These are phyloP conservation scores for Passalora sequoiae DNA, from an alignment of 2,329 filamentous ascomycete genomes.

Conservation along the genomic window DNA sequence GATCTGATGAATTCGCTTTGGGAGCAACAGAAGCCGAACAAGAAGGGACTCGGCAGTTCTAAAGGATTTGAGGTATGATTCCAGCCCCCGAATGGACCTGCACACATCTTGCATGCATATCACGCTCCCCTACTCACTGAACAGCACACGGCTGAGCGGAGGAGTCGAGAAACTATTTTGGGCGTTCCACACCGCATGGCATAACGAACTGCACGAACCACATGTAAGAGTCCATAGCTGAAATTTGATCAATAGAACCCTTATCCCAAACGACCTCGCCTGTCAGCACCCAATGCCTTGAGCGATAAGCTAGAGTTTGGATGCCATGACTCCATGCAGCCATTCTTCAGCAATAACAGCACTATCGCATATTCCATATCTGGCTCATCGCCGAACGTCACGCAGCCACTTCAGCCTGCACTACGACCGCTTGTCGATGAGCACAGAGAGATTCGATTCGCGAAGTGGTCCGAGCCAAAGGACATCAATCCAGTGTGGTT, in stretches of 20 bases:
- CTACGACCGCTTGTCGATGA: constrained; percentile 59
- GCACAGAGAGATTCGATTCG: constrained; percentile 60
- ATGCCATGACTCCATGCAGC: constrained; percentile 70
- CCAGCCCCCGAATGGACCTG: constrained; percentile 17
- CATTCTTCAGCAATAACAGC: constrained; percentile 71
- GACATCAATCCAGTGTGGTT: constrained; percentile 34
- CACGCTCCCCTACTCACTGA: neutral
- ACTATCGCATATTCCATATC: constrained; percentile 61
- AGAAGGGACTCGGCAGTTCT: constrained; percentile 16
- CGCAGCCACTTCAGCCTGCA: constrained; percentile 50
- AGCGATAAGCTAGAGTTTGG: constrained; percentile 54
- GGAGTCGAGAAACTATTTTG: constrained; percentile 15
- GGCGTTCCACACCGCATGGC: constrained; percentile 19
- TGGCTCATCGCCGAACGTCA: constrained; percentile 37
- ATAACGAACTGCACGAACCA: neutral
- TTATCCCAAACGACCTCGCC: constrained; percentile 29
- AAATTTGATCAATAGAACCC: constrained; percentile 30
- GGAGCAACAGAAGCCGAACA: constrained; percentile 60
- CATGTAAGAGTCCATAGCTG: constrained; percentile 32
- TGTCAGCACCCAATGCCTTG: constrained; percentile 56
- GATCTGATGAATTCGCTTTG: constrained; percentile 96
- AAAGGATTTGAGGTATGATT: constrained; percentile 70
- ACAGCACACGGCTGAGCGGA: constrained; percentile 23
- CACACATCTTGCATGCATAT: constrained; percentile 6
- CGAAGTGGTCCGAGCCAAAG: constrained; percentile 51